phyloP scores from a whole-genome alignment of 2,329 filamentous ascomycete genomes.

The Stachybotrys chartarum region DNA sequence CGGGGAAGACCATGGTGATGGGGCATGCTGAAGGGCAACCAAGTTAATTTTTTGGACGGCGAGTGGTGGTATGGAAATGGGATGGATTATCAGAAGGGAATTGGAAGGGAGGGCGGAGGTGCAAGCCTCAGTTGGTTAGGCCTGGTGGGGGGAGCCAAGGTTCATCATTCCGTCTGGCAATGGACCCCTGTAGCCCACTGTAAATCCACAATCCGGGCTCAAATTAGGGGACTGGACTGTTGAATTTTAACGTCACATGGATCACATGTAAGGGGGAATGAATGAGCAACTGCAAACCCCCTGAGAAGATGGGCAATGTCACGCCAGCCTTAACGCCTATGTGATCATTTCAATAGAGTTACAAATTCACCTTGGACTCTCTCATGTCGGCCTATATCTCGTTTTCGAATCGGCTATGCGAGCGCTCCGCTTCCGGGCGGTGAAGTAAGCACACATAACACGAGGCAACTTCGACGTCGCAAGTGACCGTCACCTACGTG shows the following conservation, averaged over 20 bases:
- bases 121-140: not conserved
- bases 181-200: not conserved
- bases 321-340: no score
- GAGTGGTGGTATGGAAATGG: not conserved
- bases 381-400: no score
- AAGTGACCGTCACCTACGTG: no score
- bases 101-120: not conserved
- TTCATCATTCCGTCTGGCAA: not conserved
- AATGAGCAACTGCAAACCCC: no score
- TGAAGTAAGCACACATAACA: no score
- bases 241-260: not conserved
- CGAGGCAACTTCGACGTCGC: no score
- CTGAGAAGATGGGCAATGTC: no score
- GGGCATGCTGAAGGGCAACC: slow-evolving; percentile 20
- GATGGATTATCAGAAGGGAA: not conserved
- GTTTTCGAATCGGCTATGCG: no score
- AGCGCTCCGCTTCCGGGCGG: no score
- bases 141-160: not conserved
- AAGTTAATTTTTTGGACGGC: not conserved
- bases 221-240: not conserved
- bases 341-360: no score
- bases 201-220: not conserved
- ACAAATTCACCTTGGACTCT: no score
- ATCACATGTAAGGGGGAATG: no score
- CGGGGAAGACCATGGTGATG: slow-evolving; percentile 41